Base-by-base conservation (phyloP, 176 grass and related monocot species). In the Aegilops longissima region DNA sequence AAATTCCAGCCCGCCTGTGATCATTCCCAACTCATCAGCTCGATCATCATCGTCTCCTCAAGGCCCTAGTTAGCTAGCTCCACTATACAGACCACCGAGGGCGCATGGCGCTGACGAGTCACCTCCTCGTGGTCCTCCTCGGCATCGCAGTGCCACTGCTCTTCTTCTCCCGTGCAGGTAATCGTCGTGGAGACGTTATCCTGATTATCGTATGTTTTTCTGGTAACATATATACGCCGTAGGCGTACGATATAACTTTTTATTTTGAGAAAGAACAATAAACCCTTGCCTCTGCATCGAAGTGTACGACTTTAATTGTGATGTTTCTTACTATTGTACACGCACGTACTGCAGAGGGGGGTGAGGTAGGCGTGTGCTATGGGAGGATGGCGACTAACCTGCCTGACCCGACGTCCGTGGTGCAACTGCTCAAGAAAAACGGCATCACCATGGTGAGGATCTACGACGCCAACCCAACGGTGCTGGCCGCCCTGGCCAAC, bases 291-390 rank as follows among this genome's bases (percentile, higher is more conserved):
- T 47, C 11, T 47, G 44, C 44, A 49, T 49, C 12, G 12, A 49
- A 49, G 51, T 54, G 51, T 54, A 54, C 3, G 4, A 17, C 16
- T 5, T 5, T 54, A 17, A 17, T 54, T 17, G 51, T 54, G 51
- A 54, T 54, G 51, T 54, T 54, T 16, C 16, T 18, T 27, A 25
- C 25, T 25, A 27, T 20, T 7, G 83, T 54, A 18, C 51, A 17
- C 51, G 16, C 51, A 54, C 51, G 0, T 54, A 18, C 16, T 78
- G 83, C 71, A 31, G 81, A 85, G 17, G 88, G 70, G 73, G 87
- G 94, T 1, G 66, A 66, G 27, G 81, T 96, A 31, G 94, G 94
- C 8, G 91, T 96, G 13, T 86, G 86, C 91, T 96, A 93, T 24
- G 94, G 94, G 2, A 85, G 82, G 23, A 75, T 93, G 61, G 94